Evolutionary conservation across 176 grass and related monocot genomes (phyloP), one percentile per base, ranked within the genome.

Genomic region (Tillandsia leiboldiana): DNA sequence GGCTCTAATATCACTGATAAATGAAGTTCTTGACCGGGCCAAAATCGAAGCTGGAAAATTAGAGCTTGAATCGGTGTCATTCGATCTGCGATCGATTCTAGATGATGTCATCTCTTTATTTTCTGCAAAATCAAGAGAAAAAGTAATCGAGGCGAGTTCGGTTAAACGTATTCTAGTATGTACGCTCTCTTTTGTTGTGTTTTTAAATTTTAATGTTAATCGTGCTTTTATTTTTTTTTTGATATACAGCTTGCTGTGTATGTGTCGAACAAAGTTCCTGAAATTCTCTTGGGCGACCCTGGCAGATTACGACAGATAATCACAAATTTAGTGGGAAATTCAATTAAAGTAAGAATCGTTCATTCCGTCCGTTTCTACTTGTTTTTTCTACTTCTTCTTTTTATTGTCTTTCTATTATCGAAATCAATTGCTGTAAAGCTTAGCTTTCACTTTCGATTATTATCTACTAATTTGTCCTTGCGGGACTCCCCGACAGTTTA

Each of bases 271-370:
- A 85, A 70, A 83, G 87, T 99, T 88, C 94, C 94, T 66, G 85
- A 80, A 81, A 79, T 99, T 23, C 77, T 99, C 14, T 72, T 90
- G 87, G 94, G 94, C 23, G 94, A 99, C 82, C 94, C 94, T 57
- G 87, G 90, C 74, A 99, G 94, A 78, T 88, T 99, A 80, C 80
- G 90, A 28, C 94, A 93, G 71, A 99, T 99, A 90, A 90, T 99
- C 72, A 93, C 94, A 70, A 99, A 99, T 68, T 83, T 99, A 73
- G 89, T 93, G 51, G 90, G 94, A 15, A 99, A 99, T 70, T 99
- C 94, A 23, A 79, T 99, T 69, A 93, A 99, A 87, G 92, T 91
- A 86, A 79, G 75, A 48, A 8, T 70, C 56, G 0, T 61, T 42
- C 33, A 42, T 42, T 42, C 33, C 7, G 8, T 42, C 33, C 33